A percentile compares a stretch with the other conserved stretches of the same genome.
These are phyloP conservation scores for Pyrus pyrifolia DNA, from an alignment of 306 rosid genomes.

Conservation along the genomic window DNA sequence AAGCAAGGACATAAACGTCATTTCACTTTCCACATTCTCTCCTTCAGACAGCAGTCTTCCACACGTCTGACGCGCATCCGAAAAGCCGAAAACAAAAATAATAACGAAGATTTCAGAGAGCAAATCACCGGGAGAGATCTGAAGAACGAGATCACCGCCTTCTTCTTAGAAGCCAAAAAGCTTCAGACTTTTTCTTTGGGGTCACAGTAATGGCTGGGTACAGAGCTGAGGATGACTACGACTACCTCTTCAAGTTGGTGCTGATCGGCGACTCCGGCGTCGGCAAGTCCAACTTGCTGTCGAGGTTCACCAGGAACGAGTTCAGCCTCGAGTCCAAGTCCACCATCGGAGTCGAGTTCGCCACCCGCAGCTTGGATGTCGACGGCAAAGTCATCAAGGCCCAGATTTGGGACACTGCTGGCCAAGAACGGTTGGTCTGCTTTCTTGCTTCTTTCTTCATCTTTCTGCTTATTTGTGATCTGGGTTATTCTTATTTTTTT, in stretches of 20 bases:
- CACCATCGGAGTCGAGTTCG: slow-evolving; percentile 58
- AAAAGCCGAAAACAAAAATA: background rate
- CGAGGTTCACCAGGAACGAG: slow-evolving; percentile 51
- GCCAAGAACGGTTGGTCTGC: slow-evolving; percentile 40
- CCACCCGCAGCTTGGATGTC: slow-evolving; percentile 54
- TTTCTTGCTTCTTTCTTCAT: background rate
- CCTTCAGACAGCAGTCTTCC: background rate
- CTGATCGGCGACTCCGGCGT: slow-evolving; percentile 52
- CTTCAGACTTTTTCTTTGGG: background rate
- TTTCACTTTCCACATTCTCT: background rate
- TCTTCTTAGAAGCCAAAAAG: background rate
- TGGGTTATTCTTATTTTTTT: background rate
- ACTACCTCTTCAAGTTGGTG: slow-evolving; percentile 48
- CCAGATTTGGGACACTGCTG: slow-evolving; percentile 60
- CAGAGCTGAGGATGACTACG: slow-evolving; percentile 58
- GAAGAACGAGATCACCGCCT: background rate
- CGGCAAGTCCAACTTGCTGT: slow-evolving; percentile 54
- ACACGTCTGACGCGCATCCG: background rate
- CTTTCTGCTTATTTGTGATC: slow-evolving; percentile 4
- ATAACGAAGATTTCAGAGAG: background rate
- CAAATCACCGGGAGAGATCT: background rate
- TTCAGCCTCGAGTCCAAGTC: slow-evolving; percentile 59
- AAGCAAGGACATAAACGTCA: background rate
- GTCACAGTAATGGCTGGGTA: slow-evolving; percentile 34
- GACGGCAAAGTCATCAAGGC: slow-evolving; percentile 49